Base-by-base conservation (phyloP, 1,139 yeast species). In the Suhomyces bolitotheri region DNA sequence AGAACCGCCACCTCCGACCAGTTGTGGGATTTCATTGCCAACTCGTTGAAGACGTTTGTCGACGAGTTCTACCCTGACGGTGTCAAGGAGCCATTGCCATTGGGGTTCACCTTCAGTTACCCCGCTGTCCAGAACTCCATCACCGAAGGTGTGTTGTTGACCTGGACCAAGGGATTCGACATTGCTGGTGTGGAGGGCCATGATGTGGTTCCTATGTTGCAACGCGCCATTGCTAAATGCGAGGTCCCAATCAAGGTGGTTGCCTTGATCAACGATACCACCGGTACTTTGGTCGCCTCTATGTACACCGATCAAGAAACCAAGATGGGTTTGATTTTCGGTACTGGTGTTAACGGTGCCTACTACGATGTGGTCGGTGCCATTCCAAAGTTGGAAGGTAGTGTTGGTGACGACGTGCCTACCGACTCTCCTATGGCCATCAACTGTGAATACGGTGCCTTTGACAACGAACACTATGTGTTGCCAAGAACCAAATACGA, bases 81-180 rank as follows among this genome's bases (percentile, higher is more conserved):
- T 38, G 71, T 69, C 31, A 47, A 49, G 2, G 52, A 54, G 20
- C 62, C 66, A 11, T 68, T 88, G 47, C 95, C 95, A 28, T 73
- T 90, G 53, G 97, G 98, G 31, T 92, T 92, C 76, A 92, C 98
- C 15, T 92, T 92, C 71, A 84, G 95, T 16, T 92, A 82, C 68
- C 97, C 98, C 39, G 88, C 92, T 44, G 72, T 89, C 29, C 98
- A 92, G 67, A 62, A 70, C 47, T 84, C 82, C 41, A 88, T 92
- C 56, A 83, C 87, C 66, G 73, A 78, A 50, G 98, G 97, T 58
- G 62, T 86, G 39, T 76, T 92, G 59, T 96, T 88, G 72, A 78
- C 94, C 64, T 92, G 98, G 98, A 92, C 98, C 44, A 92, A 92
- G 71, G 98, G 98, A 47, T 92, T 87, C 64, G 96, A 92, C 61